Conservation (phyloP, 1,284 basidiomycete species). For the Microbotryum saponariae region DNA sequence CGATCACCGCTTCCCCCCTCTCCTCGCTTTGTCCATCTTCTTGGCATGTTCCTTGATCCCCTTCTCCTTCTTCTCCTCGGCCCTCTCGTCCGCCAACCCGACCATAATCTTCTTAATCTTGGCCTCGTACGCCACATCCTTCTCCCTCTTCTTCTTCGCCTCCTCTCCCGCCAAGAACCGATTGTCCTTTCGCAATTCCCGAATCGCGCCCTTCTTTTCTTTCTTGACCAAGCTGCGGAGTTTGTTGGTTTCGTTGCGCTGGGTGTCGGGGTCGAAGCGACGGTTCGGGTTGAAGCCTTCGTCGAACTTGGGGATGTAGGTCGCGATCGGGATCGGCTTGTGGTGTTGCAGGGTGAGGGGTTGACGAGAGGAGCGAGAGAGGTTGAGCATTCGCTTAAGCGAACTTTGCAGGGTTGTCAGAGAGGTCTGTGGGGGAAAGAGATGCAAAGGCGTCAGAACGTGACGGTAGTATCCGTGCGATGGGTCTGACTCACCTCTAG, state of each 20-base stretch:
- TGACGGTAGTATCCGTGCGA: not conserved
- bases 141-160: conserved; percentile 71
- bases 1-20: no score
- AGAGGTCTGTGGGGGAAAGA: not conserved
- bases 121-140: conserved; percentile 58
- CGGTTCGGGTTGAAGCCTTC: conserved; percentile 69
- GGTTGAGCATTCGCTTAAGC: conserved; percentile 56
- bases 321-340: conserved; percentile 90
- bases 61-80: conserved; percentile 87
- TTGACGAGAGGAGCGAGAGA: conserved; percentile 61
- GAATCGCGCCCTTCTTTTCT: conserved; percentile 92
- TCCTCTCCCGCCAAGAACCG: conserved; percentile 83
- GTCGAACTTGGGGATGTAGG: conserved; percentile 92
- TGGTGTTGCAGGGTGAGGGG: conserved; percentile 85
- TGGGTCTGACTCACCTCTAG: conserved; percentile 51
- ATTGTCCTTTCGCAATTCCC: conserved; percentile 92
- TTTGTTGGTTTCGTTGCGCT: conserved; percentile 79
- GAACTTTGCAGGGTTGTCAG: not conserved
- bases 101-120: conserved; percentile 62
- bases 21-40: conserved; percentile 56
- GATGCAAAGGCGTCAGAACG: not conserved
- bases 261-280: conserved; percentile 85
- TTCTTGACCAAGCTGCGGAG: conserved; percentile 85
- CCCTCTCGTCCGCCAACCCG: conserved; percentile 77
- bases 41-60: conserved; percentile 52